These are phyloP conservation scores for Leccinum longicurvipes DNA, from an alignment of 768 basidiomycete species.

Conservation along the genomic window DNA sequence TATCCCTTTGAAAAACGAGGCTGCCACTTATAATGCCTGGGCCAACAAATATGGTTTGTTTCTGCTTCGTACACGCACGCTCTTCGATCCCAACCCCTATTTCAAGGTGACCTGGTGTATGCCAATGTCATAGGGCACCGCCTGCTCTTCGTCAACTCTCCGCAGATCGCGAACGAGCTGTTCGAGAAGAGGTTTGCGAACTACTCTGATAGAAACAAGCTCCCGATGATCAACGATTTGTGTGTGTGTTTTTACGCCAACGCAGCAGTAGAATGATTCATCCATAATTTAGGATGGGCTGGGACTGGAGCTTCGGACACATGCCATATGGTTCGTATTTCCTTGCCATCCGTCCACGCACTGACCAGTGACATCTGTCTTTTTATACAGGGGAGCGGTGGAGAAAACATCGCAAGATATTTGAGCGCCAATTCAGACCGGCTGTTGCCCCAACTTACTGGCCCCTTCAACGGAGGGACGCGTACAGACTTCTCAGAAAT, in stretches of 20 bases:
- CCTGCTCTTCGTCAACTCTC: constrained; percentile 46
- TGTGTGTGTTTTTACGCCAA: constrained; percentile 20
- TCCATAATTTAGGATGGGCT: constrained; percentile 38
- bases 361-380: not conserved
- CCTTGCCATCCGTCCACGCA: not conserved
- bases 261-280: not conserved
- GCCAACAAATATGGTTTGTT: constrained; percentile 35
- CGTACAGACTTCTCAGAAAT: constrained; percentile 42
- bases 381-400: constrained; percentile 43
- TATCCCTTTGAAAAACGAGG: constrained; percentile 37
- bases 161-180: constrained; percentile 46
- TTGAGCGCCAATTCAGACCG: constrained; percentile 50
- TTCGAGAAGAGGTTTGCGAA: constrained; percentile 55
- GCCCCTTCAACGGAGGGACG: constrained; percentile 45
- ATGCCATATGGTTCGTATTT: constrained; percentile 45
- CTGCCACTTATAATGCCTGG: constrained; percentile 42
- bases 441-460: constrained; percentile 39
- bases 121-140: constrained; percentile 49
- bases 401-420: constrained; percentile 51
- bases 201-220: constrained; percentile 50
- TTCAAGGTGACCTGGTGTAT: constrained; percentile 50
- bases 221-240: constrained; percentile 52
- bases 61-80: not conserved
- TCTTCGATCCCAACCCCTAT: not conserved
- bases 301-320: constrained; percentile 53